Percentiles rank a stretch among this genome's conserved stretches.
These are phyloP conservation scores for Trametes polyzona DNA, from an alignment of 1,284 basidiomycete genomes.

Conservation along the genomic window DNA sequence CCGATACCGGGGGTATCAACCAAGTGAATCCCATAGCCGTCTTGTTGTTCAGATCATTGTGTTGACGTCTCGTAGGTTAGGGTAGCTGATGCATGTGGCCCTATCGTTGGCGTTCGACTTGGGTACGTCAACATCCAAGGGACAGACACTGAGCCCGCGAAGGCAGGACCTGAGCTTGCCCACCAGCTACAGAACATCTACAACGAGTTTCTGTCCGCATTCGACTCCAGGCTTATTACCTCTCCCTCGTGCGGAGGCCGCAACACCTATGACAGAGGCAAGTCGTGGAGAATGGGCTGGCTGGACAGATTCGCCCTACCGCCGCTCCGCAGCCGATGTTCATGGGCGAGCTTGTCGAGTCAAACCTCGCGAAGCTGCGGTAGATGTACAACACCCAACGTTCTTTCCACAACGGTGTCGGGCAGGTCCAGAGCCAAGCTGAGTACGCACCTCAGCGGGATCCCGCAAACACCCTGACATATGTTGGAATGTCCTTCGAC, in stretches of 20 bases:
- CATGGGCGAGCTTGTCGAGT: conserved; percentile 56
- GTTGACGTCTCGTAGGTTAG: conserved; percentile 46
- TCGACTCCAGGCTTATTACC: conserved; percentile 61
- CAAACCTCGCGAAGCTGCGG: conserved; percentile 52
- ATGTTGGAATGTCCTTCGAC: not conserved
- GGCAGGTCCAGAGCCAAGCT: conserved; percentile 19
- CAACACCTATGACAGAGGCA: conserved; percentile 9
- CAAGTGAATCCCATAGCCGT: conserved; percentile 45
- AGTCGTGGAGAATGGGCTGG: conserved; percentile 5
- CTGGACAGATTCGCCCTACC: not conserved
- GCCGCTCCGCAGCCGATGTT: conserved; percentile 30
- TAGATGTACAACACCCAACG: conserved; percentile 44
- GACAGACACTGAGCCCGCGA: conserved; percentile 56
- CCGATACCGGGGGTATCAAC: conserved; percentile 54
- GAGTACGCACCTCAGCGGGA: conserved; percentile 4
- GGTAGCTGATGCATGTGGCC: conserved; percentile 64
- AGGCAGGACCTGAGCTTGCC: conserved; percentile 61
- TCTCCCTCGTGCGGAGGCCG: conserved; percentile 21
- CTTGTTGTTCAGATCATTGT: not conserved
- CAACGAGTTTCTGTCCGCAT: conserved; percentile 55
- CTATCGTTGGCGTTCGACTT: conserved; percentile 63
- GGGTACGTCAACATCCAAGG: conserved; percentile 66
- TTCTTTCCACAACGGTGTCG: conserved; percentile 41
- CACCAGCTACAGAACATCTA: conserved; percentile 64
- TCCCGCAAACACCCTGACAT: conserved; percentile 9